Evolutionary conservation across 345 rosid genomes (phyloP), one percentile per base, ranked within the genome.

Genomic region (Gossypium herbaceum): DNA sequence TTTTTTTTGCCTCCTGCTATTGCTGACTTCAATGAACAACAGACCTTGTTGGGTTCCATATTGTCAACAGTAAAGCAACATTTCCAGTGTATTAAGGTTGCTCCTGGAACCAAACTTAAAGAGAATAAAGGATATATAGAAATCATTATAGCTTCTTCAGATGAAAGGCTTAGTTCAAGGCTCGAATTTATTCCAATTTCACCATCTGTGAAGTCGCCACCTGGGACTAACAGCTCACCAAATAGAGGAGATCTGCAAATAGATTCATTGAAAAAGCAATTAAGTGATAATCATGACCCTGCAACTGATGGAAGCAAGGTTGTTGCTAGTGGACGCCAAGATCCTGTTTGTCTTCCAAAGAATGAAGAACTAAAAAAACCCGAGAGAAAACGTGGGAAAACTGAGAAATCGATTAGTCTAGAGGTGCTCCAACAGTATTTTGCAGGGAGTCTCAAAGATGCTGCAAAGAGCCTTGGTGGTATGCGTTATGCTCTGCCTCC

Each of bases 381-480:
- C n/a, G 86, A 85, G 80, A 86, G 85, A 75, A 94, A 91, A 56
- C 98, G 92, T 22, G 97, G 97, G 45, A 94, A 94, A 84, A 79
- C 98, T 43, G 97, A 92, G 86, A 94, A 90, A 86, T 80, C 90
- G 17, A 90, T 92, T 71, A 94, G 97, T 82, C 81, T 94, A 27
- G 94, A 90, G 75, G 97, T 94, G 78, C 96, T 94, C 69, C 97
- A 89, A 50, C 94, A 83, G 70, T 86, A 94, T 79, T 94, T 94
- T 76, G 73, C 94, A 12, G 96, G 98, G 78, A 94, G 92, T 84
- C 91, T 94, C 59, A 94, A 92, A 88, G 98, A 89, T 79, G 98
- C 97, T 79, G 97, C 97, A 17, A 94, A 90, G 86, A 92, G 94
- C 84, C 92, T 94, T 48, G 97, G 97, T n/a, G 98, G 97, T 94